Percentiles rank a stretch among this genome's conserved stretches.
These are phyloP conservation scores for Boechera retrofracta DNA, from an alignment of 345 rosid species.

Conservation along the genomic window DNA sequence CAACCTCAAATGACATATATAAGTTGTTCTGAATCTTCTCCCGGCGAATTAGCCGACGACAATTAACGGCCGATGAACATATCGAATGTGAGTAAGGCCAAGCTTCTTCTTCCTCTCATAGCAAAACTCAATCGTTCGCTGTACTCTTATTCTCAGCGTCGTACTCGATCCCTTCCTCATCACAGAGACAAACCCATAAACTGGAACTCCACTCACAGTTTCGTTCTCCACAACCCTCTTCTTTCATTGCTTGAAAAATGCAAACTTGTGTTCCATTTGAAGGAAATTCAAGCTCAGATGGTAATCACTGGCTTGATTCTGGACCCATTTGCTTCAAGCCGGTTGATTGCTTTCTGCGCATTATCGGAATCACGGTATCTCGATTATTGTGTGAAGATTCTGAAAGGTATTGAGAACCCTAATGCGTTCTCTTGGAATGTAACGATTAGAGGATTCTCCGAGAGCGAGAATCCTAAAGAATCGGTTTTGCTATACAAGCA, in stretches of 20 bases:
- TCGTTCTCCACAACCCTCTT: slow-evolving; percentile 62
- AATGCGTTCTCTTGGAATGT: slow-evolving; percentile 79
- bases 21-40: not conserved
- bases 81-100: slow-evolving; percentile 38
- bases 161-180: slow-evolving; percentile 54
- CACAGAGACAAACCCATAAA: slow-evolving; percentile 47
- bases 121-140: slow-evolving; percentile 25
- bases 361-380: slow-evolving; percentile 64
- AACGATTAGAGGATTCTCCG: slow-evolving; percentile 64
- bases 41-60: slow-evolving; percentile 29
- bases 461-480: slow-evolving; percentile 53
- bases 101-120: slow-evolving; percentile 36
- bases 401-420: slow-evolving; percentile 49
- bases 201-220: slow-evolving; percentile 55
- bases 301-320: slow-evolving; percentile 54
- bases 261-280: slow-evolving; percentile 61
- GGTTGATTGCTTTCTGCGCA: slow-evolving; percentile 68
- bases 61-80: slow-evolving; percentile 51
- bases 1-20: not conserved
- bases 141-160: slow-evolving; percentile 40
- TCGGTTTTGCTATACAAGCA: slow-evolving; percentile 56
- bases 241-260: slow-evolving; percentile 63
- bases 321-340: slow-evolving; percentile 68
- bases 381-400: slow-evolving; percentile 58
- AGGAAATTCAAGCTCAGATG: slow-evolving; percentile 80